phyloP scores from a whole-genome alignment of 345 rosid genomes.

The Tarenaya hassleriana region DNA sequence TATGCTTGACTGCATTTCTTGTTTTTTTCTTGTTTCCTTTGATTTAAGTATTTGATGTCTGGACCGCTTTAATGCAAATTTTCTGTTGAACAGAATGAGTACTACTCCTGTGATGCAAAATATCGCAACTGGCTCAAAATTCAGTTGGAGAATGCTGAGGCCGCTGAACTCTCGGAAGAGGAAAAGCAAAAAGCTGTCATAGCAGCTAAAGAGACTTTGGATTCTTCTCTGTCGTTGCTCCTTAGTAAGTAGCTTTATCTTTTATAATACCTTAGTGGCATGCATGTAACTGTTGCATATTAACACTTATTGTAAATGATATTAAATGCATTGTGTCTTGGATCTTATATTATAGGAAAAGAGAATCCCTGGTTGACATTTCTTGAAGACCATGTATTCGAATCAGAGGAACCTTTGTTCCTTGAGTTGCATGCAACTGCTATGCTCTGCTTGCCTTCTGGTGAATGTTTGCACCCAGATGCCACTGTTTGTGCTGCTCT shows the following conservation, averaged over 20 bases:
- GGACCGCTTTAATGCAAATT: conserved; percentile 6
- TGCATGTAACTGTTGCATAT: conserved; percentile 12
- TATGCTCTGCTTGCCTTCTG: conserved; percentile 88
- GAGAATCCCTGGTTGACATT: conserved; percentile 69
- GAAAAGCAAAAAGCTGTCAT: conserved; percentile 55
- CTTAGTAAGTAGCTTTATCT: conserved; percentile 44
- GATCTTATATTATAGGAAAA: conserved; percentile 41
- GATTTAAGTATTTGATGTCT: conserved; percentile 7
- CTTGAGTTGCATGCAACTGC: conserved; percentile 88
- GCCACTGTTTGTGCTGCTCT: conserved; percentile 76
- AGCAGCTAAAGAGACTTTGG: conserved; percentile 66
- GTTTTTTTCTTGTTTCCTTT: conserved; percentile 12
- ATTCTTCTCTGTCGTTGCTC: conserved; percentile 56
- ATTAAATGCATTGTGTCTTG: conserved; percentile 21
- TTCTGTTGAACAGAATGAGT: conserved; percentile 54
- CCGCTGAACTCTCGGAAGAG: conserved; percentile 60
- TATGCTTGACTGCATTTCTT: conserved; percentile 30
- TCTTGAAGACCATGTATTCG: conserved; percentile 44
- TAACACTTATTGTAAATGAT: conserved; percentile 6
- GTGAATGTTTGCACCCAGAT: conserved; percentile 88
- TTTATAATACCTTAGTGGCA: conserved; percentile 1
- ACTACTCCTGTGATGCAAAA: conserved; percentile 93
- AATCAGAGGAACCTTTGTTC: conserved; percentile 47
- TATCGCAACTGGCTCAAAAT: conserved; percentile 93
- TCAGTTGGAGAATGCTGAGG: conserved; percentile 68